phyloP scores from a whole-genome alignment of 2,329 filamentous ascomycete species.

The Macrophomina tecta region DNA sequence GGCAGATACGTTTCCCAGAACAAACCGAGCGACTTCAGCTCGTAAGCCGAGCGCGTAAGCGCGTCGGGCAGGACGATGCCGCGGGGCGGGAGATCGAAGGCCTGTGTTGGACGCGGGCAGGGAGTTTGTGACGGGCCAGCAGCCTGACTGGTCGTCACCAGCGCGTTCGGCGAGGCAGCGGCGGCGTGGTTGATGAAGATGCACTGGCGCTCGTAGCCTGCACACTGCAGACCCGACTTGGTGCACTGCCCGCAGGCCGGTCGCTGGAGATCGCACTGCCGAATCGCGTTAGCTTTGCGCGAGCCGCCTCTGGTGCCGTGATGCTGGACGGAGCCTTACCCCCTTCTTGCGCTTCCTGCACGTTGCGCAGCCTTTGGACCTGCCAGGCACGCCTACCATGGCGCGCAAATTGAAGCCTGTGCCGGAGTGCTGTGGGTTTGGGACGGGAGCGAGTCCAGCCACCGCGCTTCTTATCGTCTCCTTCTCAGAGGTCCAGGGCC shows the following conservation, averaged over 20 bases:
- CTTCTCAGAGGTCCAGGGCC: too few relatives aligned
- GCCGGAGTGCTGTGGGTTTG: not conserved
- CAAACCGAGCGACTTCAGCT: slow-evolving; percentile 34
- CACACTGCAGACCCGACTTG: slow-evolving; percentile 63
- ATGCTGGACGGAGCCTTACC: slow-evolving; percentile 46
- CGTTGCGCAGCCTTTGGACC: slow-evolving; percentile 42
- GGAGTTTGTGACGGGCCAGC: too few relatives aligned
- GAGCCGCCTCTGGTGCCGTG: not conserved
- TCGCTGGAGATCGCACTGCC: slow-evolving; percentile 66
- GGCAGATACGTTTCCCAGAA: slow-evolving; percentile 37
- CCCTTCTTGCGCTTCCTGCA: slow-evolving; percentile 59
- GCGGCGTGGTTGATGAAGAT: slow-evolving; percentile 60
- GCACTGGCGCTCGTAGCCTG: slow-evolving; percentile 67
- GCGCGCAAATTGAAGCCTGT: not conserved
- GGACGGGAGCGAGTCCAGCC: not conserved
- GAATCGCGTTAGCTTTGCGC: slow-evolving; percentile 11
- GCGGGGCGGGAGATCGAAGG: not conserved
- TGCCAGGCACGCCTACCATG: slow-evolving; percentile 36
- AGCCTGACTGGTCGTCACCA: not conserved
- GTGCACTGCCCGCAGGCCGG: slow-evolving; percentile 67
- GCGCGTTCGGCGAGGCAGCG: slow-evolving; percentile 3
- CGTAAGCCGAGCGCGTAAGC: slow-evolving; percentile 36
- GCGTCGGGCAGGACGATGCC: slow-evolving; percentile 28
- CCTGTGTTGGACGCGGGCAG: not conserved
- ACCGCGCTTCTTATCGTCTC: not conserved